Evolutionary conservation across 306 rosid genomes (phyloP).

Genomic region (Quillaja saponaria): DNA sequence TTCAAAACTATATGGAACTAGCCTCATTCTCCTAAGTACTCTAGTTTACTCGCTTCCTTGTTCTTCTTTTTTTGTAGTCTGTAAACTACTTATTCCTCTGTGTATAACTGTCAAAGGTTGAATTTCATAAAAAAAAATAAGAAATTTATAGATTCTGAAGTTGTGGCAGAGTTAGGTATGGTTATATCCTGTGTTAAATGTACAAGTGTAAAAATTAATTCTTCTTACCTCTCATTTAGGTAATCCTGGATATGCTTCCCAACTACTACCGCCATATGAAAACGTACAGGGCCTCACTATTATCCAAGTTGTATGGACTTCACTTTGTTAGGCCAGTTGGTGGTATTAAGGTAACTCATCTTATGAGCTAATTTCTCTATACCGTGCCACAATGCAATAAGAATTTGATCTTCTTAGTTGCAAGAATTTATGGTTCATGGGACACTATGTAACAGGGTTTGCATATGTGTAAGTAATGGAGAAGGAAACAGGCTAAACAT

Average conservation of each 20-base stretch:
- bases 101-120: no score
- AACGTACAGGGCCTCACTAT: constrained; percentile 33
- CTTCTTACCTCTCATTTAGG: constrained; percentile 23
- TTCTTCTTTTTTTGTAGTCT: background rate
- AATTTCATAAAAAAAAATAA: no score
- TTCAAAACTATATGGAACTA: background rate
- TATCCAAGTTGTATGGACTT: constrained; percentile 45
- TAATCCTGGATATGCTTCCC: constrained; percentile 43
- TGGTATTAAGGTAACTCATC: constrained; percentile 44
- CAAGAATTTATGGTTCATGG: background rate
- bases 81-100: background rate
- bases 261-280: constrained; percentile 44
- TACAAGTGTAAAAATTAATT: background rate
- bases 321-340: constrained; percentile 41
- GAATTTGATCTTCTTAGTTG: background rate
- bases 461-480: no score
- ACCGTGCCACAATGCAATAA: background rate
- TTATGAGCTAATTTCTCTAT: background rate
- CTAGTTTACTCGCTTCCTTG: background rate
- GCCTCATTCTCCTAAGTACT: background rate
- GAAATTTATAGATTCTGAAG: background rate
- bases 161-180: background rate
- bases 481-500: no score
- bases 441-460: background rate
- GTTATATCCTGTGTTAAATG: background rate